These are phyloP conservation scores for Verticillium dahliae DNA, from an alignment of 2,329 filamentous ascomycete species.

Conservation along the genomic window DNA sequence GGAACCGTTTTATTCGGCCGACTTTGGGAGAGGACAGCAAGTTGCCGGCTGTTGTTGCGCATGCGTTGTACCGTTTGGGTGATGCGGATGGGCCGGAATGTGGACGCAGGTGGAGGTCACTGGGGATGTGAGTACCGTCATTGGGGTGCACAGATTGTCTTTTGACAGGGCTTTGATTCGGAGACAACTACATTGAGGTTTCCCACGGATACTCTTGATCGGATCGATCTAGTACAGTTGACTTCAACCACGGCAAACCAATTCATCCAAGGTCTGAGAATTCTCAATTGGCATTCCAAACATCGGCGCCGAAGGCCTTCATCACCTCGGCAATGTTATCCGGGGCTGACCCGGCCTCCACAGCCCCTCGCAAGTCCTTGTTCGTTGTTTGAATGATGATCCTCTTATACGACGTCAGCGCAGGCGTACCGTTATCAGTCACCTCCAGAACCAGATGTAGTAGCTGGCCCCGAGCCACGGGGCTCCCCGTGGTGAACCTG, in stretches of 20 bases:
- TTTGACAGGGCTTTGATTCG: too few species aligned
- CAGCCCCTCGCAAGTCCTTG: constrained; percentile 18
- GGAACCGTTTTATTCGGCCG: background rate
- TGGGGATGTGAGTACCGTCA: too few species aligned
- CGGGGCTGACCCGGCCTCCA: background rate
- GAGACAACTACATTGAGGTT: too few species aligned
- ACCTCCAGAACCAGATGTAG: constrained; percentile 43
- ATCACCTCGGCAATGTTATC: background rate
- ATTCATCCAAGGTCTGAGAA: too few species aligned
- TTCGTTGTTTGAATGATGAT: constrained; percentile 27
- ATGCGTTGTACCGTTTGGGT: background rate
- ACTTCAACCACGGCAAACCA: too few species aligned
- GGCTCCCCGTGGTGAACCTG: constrained; percentile 13
- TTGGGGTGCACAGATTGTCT: too few species aligned
- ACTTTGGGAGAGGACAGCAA: background rate
- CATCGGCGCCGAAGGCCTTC: background rate
- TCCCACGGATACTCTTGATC: too few species aligned
- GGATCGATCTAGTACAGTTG: too few species aligned
- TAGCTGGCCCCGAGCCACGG: constrained; percentile 30
- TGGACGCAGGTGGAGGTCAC: background rate
- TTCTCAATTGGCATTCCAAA: background rate
- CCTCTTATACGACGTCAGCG: constrained; percentile 37
- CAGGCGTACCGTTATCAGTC: constrained; percentile 31
- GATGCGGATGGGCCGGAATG: background rate
- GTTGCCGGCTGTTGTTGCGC: background rate